Evolutionary conservation across 768 basidiomycete genomes (phyloP).

Genomic region (Boletellus sp.): DNA sequence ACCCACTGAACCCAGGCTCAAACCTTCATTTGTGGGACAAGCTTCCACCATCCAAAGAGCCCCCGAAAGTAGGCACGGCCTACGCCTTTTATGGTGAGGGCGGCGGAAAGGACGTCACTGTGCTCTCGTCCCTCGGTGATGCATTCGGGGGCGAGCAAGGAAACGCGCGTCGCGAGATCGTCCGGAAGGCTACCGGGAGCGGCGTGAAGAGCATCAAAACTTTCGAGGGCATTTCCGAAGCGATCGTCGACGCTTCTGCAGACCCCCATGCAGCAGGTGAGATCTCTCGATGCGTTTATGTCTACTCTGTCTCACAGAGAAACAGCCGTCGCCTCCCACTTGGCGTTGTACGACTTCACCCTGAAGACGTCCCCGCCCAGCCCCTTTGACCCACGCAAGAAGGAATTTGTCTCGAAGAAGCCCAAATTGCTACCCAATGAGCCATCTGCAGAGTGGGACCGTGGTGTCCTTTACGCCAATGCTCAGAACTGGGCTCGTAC

Average conservation of each 20-base stretch:
- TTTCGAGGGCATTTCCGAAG: slow-evolving; percentile 59
- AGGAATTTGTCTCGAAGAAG: slow-evolving; percentile 48
- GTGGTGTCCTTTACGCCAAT: slow-evolving; percentile 67
- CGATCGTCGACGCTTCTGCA: slow-evolving; percentile 56
- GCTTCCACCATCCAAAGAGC: slow-evolving; percentile 45
- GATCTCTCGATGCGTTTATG: background rate
- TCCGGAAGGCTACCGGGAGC: slow-evolving; percentile 68
- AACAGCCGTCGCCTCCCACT: slow-evolving; percentile 71
- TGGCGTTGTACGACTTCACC: slow-evolving; percentile 73
- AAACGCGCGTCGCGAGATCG: slow-evolving; percentile 53
- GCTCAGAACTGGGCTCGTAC: slow-evolving; percentile 81
- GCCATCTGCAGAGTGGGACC: slow-evolving; percentile 58
- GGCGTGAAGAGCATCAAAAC: slow-evolving; percentile 67
- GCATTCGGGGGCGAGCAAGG: slow-evolving; percentile 45
- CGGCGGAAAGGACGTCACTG: slow-evolving; percentile 43
- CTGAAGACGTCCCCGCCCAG: slow-evolving; percentile 73
- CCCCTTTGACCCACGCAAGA: slow-evolving; percentile 59
- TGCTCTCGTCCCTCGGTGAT: slow-evolving; percentile 58
- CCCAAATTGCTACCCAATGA: slow-evolving; percentile 45
- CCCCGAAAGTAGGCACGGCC: slow-evolving; percentile 58
- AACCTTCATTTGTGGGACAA: slow-evolving; percentile 50
- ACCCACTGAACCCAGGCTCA: slow-evolving; percentile 40
- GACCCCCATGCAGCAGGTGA: slow-evolving; percentile 79
- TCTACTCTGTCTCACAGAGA: background rate
- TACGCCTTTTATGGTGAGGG: slow-evolving; percentile 57